phyloP scores from a whole-genome alignment of 1,139 yeast genomes.

The Suhomyces taliae region DNA sequence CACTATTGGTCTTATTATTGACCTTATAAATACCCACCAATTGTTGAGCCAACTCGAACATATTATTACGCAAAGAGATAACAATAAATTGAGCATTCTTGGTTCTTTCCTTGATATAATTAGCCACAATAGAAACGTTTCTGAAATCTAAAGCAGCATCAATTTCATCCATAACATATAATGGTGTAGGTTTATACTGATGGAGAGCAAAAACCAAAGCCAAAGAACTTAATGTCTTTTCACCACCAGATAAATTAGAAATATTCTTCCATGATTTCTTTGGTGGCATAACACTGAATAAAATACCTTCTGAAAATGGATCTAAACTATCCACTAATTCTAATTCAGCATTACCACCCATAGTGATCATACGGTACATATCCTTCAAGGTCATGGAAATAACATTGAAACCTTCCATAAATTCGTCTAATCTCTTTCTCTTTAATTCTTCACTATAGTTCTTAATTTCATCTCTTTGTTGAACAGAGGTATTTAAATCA shows the following conservation, averaged over 20 bases:
- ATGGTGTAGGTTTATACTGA: slow-evolving; percentile 93
- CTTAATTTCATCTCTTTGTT: slow-evolving; percentile 65
- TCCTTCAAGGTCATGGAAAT: slow-evolving; percentile 90
- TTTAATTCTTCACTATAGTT: slow-evolving; percentile 67
- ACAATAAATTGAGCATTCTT: slow-evolving; percentile 96
- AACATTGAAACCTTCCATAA: slow-evolving; percentile 86
- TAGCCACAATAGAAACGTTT: slow-evolving; percentile 95
- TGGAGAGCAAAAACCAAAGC: slow-evolving; percentile 97
- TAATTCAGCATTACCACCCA: slow-evolving; percentile 98
- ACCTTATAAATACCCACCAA: slow-evolving; percentile 95
- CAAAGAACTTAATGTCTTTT: slow-evolving; percentile 89
- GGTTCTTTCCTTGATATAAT: slow-evolving; percentile 92
- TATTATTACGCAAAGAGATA: slow-evolving; percentile 90
- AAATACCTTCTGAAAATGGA: slow-evolving; percentile 96
- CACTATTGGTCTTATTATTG: slow-evolving; percentile 84
- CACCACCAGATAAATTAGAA: slow-evolving; percentile 95
- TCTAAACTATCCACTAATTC: slow-evolving; percentile 94
- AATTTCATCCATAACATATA: slow-evolving; percentile 98
- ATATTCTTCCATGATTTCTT: slow-evolving; percentile 97
- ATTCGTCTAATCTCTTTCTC: slow-evolving; percentile 77
- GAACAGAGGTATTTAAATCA: slow-evolving; percentile 69
- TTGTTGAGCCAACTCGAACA: slow-evolving; percentile 95
- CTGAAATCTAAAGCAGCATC: slow-evolving; percentile 98
- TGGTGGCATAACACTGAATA: slow-evolving; percentile 99
- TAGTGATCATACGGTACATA: slow-evolving; percentile 97